These are phyloP conservation scores for Psilocybe subaeruginosa DNA, from an alignment of 768 basidiomycete genomes.

Conservation along the genomic window DNA sequence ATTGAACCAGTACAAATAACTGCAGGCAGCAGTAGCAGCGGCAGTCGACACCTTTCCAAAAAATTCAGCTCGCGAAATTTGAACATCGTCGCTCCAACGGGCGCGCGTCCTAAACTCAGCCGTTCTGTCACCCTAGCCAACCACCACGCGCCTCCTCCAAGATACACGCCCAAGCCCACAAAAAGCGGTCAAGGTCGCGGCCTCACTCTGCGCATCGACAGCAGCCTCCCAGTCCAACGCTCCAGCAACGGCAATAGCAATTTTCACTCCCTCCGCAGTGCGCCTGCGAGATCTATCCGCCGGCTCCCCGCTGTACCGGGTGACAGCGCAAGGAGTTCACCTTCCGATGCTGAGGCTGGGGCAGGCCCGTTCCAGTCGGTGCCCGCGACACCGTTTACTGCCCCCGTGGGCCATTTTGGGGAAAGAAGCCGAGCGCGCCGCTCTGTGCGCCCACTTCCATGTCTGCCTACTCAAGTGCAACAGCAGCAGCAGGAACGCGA, in stretches of 20 bases:
- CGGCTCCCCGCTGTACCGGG: slow-evolving; percentile 10
- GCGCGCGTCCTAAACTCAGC: slow-evolving; percentile 13
- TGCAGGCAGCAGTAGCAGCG: not conserved
- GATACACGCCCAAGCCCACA: no score
- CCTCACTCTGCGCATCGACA: slow-evolving; percentile 19
- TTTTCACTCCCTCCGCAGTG: slow-evolving; percentile 17
- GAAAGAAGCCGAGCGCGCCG: not conserved
- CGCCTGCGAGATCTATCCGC: slow-evolving; percentile 14
- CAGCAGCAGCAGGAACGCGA: no score
- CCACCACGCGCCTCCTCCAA: not conserved
- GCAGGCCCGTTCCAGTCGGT: not conserved
- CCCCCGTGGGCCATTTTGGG: not conserved
- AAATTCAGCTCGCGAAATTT: slow-evolving; percentile 7
- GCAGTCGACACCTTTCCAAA: not conserved
- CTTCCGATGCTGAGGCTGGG: not conserved
- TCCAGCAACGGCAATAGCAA: slow-evolving; percentile 4
- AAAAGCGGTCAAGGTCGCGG: not conserved
- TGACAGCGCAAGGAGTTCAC: slow-evolving; percentile 8
- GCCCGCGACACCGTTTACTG: not conserved
- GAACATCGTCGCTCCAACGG: slow-evolving; percentile 9
- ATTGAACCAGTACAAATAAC: not conserved
- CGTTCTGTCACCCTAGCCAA: slow-evolving; percentile 5
- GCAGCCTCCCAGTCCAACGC: not conserved
- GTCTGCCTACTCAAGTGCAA: not conserved
- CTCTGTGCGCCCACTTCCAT: slow-evolving; percentile 2